phyloP scores from a whole-genome alignment of 441 rosid genomes.

The Adansonia grandidieri region DNA sequence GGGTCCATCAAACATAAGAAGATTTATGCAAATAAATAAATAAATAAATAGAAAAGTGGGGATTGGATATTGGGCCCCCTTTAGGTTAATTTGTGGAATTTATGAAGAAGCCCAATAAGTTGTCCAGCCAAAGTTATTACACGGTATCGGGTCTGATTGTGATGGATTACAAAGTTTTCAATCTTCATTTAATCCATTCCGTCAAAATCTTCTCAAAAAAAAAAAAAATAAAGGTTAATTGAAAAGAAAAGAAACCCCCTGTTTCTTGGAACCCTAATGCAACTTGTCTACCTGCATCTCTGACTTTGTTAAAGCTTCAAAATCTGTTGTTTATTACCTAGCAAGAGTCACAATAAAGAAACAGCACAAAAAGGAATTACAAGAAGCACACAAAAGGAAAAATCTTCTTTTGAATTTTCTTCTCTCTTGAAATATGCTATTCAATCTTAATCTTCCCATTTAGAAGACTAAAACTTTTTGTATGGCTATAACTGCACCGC shows the following conservation, averaged over 20 bases:
- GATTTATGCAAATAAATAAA: too few relatives aligned
- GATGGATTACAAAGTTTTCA: too few relatives aligned
- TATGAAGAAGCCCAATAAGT: background rate
- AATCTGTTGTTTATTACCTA: background rate
- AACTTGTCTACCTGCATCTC: conserved; percentile 11
- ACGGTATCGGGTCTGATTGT: background rate
- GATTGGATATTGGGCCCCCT: background rate
- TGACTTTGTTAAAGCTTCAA: conserved; percentile 8
- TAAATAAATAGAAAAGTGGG: too few relatives aligned
- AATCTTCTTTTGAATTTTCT: too few relatives aligned
- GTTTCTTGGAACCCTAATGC: conserved; percentile 26
- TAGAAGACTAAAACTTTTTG: too few relatives aligned
- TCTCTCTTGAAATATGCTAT: too few relatives aligned
- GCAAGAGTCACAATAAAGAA: background rate
- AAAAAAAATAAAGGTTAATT: background rate
- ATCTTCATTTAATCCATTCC: background rate
- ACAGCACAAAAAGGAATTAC: too few relatives aligned
- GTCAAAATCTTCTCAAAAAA: background rate
- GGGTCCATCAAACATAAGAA: too few relatives aligned
- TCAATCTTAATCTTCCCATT: too few relatives aligned
- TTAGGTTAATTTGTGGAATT: background rate
- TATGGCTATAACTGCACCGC: too few relatives aligned
- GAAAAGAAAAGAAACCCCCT: background rate
- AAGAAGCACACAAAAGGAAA: too few relatives aligned
- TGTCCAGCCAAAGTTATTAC: conserved; percentile 1